Percentiles rank a stretch among this genome's conserved stretches.
Evolutionary conservation across 305 asterid species (phyloP).

Genomic region (Rubia peregrina): DNA sequence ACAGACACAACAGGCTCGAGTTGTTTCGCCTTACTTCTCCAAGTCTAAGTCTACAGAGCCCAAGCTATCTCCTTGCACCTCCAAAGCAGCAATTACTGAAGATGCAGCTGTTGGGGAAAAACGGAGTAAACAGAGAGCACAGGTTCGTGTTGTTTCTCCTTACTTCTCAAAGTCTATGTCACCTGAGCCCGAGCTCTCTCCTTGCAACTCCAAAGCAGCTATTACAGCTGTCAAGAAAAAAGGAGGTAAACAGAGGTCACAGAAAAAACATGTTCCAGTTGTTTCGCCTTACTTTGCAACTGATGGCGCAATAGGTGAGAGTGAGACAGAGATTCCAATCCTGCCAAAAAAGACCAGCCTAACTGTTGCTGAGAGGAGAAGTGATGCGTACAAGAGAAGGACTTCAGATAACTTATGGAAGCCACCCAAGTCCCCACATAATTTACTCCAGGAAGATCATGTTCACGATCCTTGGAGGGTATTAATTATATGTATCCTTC

Average conservation of each 20-base stretch:
- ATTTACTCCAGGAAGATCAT: constrained; percentile 84
- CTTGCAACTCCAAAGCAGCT: too few species aligned
- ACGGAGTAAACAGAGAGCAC: background rate
- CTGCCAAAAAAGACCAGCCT: constrained; percentile 18
- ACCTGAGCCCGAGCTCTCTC: too few species aligned
- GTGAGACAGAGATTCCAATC: background rate
- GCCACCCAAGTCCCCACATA: constrained; percentile 65
- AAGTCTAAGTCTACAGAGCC: too few species aligned
- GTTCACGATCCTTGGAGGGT: constrained; percentile 93
- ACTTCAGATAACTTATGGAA: constrained; percentile 54
- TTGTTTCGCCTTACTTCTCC: too few species aligned
- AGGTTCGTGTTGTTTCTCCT: constrained; percentile 23
- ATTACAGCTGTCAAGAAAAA: too few species aligned
- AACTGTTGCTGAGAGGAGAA: constrained; percentile 43
- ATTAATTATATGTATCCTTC: constrained; percentile 81
- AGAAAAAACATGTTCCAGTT: too few species aligned
- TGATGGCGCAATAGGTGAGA: background rate
- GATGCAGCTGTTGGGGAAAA: background rate
- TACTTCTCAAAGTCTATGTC: too few species aligned
- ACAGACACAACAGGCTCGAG: too few species aligned
- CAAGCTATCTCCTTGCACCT: too few species aligned
- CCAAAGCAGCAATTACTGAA: background rate
- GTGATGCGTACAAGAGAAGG: constrained; percentile 55
- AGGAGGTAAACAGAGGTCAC: too few species aligned
- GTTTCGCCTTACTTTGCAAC: constrained; percentile 12